Base-by-base conservation (phyloP, 805 yeast genomes). In the Wickerhamiella slavikovae region DNA sequence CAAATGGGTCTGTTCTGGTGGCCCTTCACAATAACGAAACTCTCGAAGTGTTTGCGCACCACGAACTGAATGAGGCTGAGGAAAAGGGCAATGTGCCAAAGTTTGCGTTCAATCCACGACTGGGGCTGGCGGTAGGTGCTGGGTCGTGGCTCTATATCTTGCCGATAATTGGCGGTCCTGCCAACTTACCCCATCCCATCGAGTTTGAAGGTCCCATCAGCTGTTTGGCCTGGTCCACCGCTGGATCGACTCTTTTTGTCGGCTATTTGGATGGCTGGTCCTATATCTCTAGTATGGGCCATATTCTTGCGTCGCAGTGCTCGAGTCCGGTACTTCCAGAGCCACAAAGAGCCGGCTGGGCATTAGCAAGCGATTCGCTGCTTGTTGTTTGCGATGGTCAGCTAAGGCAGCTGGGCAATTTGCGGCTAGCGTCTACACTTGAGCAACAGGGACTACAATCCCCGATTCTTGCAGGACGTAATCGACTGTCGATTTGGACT, bases 201-300 rank as follows among this genome's bases (percentile, higher is more conserved):
- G 55, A 37, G 32, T 48, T 4, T 51, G 53, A 8, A 37, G 45
- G 4, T 40, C 48, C 16, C 36, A 38, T 4, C 35, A 33, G 36
- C n/a, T 32, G 38, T 13, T 21, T 57, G 17, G 35, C 43, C 12
- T 54, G 59, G 57, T 40, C 63, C 25, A 41, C 60, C 25, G 46
- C 51, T 38, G 47, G 63, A 35, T 35, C 48, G 44, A 29, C 51
- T 17, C 24, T 47, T 18, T 32, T 48, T 45, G 44, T 41, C 13
- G 46, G 55, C 29, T 43, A 38, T 43, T 33, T 42, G 31, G 48
- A 47, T 25, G 69, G 69, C 4, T 66, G 70, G 70, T 55, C 55
- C 28, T 34, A 61, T 16, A 54, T 51, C 35, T 61, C 71, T 3
- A 55, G 54, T 11, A 50, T 63, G 21, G 72, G 72, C 1, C 58